Conservation (phyloP, 176 grass and related monocot genomes). For the Miscanthus lutarioriparius region DNA sequence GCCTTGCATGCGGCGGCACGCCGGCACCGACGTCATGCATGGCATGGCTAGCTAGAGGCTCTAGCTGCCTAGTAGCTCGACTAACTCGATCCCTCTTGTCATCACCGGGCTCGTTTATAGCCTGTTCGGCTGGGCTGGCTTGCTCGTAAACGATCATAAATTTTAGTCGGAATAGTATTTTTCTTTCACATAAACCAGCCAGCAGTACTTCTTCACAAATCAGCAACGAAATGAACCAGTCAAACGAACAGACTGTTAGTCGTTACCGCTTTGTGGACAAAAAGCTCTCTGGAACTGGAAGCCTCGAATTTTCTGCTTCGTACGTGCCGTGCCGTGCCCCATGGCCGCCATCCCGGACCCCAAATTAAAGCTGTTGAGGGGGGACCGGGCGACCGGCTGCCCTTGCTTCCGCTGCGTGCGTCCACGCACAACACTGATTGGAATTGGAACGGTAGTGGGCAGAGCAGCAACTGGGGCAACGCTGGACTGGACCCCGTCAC, state of each 20-base stretch:
- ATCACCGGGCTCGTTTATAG: no score
- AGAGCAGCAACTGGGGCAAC: neutral
- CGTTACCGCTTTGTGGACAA: no score
- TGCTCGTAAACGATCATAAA: no score
- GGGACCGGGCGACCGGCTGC: no score
- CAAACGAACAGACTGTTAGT: no score
- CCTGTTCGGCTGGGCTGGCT: no score
- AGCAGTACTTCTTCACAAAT: no score
- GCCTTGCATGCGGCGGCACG: neutral
- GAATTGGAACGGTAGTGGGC: neutral
- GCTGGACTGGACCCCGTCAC: neutral
- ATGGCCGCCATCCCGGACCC: neutral
- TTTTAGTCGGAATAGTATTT: no score
- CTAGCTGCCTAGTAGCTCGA: neutral
- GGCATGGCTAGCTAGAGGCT: neutral
- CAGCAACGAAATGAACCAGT: no score
- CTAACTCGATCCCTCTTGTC: neutral
- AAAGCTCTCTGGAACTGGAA: neutral
- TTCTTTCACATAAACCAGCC: no score
- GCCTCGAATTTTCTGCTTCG: neutral
- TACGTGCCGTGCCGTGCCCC: neutral
- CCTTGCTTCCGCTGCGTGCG: neutral
- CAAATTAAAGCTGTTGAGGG: neutral
- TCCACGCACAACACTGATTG: constrained; percentile 3
- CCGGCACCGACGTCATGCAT: neutral